Base-by-base conservation (phyloP, 306 rosid species). In the Ochetophila trinervis region DNA sequence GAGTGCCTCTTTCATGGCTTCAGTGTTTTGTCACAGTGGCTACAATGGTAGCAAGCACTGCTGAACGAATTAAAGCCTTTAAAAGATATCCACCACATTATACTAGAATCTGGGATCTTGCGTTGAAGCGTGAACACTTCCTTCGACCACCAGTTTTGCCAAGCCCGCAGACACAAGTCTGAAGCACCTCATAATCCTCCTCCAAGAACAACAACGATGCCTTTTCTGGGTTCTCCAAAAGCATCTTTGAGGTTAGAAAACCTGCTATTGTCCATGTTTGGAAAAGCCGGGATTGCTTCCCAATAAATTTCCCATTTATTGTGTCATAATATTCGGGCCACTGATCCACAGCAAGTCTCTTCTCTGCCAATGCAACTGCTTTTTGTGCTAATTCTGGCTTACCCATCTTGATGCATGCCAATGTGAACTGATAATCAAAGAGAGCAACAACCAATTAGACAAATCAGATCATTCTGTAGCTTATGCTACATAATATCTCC, bases 401-500 rank as follows among this genome's bases (percentile, higher is more conserved):
- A 62, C 92, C 95, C 95, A 90, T 85, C 78, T 90, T 90, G 68
- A 90, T 87, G 87, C 97, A 87, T 54, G 97, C 95, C 80, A 90
- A 60, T 2, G 95, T 85, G 75, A 90, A 90, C 95, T 90, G 53
- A 74, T 36, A 59, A 20, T 30, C 49, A 63, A 5, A 14, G 15
- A 74, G 48, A 55, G 65, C 47, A 76, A 34, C n/a, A 32, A 22
- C 51, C 45, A 53, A 18, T 55, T 32, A 8, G 20, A 68, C 7
- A 67, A 52, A 53, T 52, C 53, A 36, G 62, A 24, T 14, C 12
- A 32, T 57, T 14, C 5, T 42, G 45, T 5, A 7, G 47, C 35
- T 47, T 21, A 48, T 22, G 62, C 21, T 32, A 58, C 16, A 11
- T 2, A 17, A 3, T 19, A 8, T 21, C n/a, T 12, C 8, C 11